Conservation (phyloP, 495 filamentous ascomycete species). For the Aspergillus homomorphus region DNA sequence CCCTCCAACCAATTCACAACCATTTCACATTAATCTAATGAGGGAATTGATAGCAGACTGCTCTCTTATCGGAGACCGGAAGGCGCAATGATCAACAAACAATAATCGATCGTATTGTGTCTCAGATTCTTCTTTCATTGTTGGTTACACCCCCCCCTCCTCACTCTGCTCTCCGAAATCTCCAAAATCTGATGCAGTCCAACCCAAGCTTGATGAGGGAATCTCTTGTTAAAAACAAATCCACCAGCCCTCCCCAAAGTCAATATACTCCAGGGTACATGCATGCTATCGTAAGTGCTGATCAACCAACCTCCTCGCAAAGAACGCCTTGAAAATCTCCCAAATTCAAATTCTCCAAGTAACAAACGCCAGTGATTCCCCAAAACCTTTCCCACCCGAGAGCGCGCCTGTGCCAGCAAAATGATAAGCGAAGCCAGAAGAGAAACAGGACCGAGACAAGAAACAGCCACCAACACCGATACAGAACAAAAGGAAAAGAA, state of each 20-base stretch:
- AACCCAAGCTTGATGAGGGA: no score
- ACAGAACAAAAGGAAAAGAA: slow-evolving; percentile 8
- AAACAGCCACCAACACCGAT: slow-evolving; percentile 16
- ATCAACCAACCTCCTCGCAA: neutral
- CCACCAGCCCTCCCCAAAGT: neutral
- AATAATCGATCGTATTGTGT: neutral
- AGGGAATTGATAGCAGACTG: neutral
- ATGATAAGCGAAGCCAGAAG: no score
- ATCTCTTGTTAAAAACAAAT: neutral
- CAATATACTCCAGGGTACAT: neutral
- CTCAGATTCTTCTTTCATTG: neutral
- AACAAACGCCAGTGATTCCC: neutral
- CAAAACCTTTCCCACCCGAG: no score
- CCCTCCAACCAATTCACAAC: no score
- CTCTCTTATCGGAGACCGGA: neutral
- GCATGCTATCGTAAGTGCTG: neutral
- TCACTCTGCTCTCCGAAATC: no score
- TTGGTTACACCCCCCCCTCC: neutral
- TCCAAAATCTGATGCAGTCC: no score
- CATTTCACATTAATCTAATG: neutral
- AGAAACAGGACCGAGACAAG: no score
- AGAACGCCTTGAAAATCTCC: no score
- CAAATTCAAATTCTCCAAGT: no score
- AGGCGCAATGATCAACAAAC: neutral
- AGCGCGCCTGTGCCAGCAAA: no score